Evolutionary conservation across 2,329 filamentous ascomycete genomes (phyloP).

Genomic region (Exophiala phaeomuriformis): DNA sequence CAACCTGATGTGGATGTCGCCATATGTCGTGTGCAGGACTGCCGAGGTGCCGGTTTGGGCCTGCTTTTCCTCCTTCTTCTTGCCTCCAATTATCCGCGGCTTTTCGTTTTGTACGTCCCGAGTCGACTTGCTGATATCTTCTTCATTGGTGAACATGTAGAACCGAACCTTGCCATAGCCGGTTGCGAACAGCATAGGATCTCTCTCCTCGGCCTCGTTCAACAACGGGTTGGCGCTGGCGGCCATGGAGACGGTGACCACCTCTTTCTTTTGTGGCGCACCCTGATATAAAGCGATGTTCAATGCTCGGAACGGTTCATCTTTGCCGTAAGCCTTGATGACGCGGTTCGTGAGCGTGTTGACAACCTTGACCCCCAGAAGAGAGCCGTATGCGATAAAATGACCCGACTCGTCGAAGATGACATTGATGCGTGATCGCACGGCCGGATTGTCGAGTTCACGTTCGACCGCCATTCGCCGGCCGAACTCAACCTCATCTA

Average conservation of each 20-base stretch:
- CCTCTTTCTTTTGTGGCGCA: slow-evolving; percentile 83
- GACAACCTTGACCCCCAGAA: slow-evolving; percentile 87
- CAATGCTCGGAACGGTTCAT: slow-evolving; percentile 78
- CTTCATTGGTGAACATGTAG: slow-evolving; percentile 95
- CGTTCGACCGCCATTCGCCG: slow-evolving; percentile 77
- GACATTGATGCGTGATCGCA: slow-evolving; percentile 69
- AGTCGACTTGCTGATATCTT: slow-evolving; percentile 70
- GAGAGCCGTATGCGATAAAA: slow-evolving; percentile 89
- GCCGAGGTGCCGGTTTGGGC: slow-evolving; percentile 70
- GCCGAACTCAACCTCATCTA: slow-evolving; percentile 89
- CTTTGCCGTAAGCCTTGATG: slow-evolving; percentile 80
- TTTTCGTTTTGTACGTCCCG: slow-evolving; percentile 95
- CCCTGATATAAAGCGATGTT: slow-evolving; percentile 88
- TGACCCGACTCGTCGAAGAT: slow-evolving; percentile 94
- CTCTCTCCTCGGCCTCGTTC: slow-evolving; percentile 81
- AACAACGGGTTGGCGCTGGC: slow-evolving; percentile 88
- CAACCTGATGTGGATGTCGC: slow-evolving; percentile 86
- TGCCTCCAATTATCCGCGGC: slow-evolving; percentile 57
- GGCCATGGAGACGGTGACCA: slow-evolving; percentile 95
- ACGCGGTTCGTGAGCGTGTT: slow-evolving; percentile 93
- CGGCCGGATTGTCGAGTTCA: slow-evolving; percentile 65
- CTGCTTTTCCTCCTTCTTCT: slow-evolving; percentile 48
- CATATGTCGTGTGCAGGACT: slow-evolving; percentile 83
- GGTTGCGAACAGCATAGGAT: slow-evolving; percentile 81
- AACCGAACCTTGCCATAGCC: slow-evolving; percentile 84